phyloP scores from a whole-genome alignment of 2,329 filamentous ascomycete genomes.

The Colletotrichum sp. region DNA sequence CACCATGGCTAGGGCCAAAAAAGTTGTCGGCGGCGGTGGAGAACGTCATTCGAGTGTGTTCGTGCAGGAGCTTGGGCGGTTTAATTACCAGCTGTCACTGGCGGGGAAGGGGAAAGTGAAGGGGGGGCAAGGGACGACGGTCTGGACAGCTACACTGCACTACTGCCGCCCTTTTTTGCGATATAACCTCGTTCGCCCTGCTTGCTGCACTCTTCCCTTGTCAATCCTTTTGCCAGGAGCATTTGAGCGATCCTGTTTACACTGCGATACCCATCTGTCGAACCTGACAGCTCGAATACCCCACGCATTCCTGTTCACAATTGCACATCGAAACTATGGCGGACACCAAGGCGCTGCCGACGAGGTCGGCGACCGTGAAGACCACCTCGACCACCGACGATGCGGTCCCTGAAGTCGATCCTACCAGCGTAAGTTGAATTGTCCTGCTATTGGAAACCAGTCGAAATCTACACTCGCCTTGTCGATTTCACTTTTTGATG shows the following conservation, averaged over 20 bases:
- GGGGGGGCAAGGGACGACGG: background rate
- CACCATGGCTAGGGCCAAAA: background rate
- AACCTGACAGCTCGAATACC: background rate
- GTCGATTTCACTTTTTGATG: background rate
- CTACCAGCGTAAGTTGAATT: slow-evolving; percentile 54
- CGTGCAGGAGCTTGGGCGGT: slow-evolving; percentile 13
- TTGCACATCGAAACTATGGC: slow-evolving; percentile 35
- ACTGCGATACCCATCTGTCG: background rate
- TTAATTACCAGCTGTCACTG: slow-evolving; percentile 19
- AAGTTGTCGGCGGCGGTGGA: slow-evolving; percentile 7
- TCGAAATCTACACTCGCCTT: background rate
- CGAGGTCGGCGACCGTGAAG: slow-evolving; percentile 49
- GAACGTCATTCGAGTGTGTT: slow-evolving; percentile 20
- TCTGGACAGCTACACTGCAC: background rate
- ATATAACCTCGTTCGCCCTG: slow-evolving; percentile 5
- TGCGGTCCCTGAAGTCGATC: slow-evolving; percentile 63
- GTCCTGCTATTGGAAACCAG: background rate
- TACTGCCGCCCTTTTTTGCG: background rate
- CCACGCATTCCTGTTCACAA: background rate
- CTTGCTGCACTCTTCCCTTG: background rate
- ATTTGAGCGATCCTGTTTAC: background rate
- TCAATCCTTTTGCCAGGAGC: background rate
- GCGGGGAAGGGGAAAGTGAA: background rate
- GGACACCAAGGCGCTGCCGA: slow-evolving; percentile 40
- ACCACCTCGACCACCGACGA: slow-evolving; percentile 49